phyloP scores from a whole-genome alignment of 1,284 basidiomycete species.

The Cryptococcus wingfieldii region DNA sequence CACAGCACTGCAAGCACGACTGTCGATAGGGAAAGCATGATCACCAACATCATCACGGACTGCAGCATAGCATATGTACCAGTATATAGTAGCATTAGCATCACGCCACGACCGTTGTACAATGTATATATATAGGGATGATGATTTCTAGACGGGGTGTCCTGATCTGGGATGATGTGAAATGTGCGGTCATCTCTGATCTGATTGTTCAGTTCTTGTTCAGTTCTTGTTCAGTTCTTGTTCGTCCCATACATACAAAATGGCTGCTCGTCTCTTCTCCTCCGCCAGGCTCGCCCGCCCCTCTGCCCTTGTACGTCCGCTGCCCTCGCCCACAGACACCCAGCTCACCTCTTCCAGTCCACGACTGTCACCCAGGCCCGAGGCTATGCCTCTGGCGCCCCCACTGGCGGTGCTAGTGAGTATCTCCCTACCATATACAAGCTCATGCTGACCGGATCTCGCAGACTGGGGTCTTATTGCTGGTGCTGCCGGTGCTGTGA shows the following conservation, averaged over 20 bases:
- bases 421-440: not conserved
- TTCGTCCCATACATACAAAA: slow-evolving; percentile 1
- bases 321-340: not conserved
- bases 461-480: slow-evolving; percentile 34
- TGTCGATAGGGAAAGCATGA: slow-evolving; percentile 1
- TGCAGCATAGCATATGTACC: too few relatives aligned
- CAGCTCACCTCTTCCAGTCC: not conserved
- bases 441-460: not conserved
- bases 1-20: slow-evolving; percentile 7
- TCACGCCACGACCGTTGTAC: too few relatives aligned
- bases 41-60: too few relatives aligned
- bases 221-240: too few relatives aligned
- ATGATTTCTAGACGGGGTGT: too few relatives aligned
- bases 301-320: slow-evolving; percentile 8
- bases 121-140: too few relatives aligned
- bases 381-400: slow-evolving; percentile 26
- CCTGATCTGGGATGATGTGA: not conserved
- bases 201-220: too few relatives aligned
- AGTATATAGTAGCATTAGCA: too few relatives aligned
- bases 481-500: slow-evolving; percentile 35
- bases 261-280: slow-evolving; percentile 14
- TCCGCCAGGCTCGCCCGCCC: slow-evolving; percentile 12
- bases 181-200: too few relatives aligned
- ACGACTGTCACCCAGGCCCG: slow-evolving; percentile 2
- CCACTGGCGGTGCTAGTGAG: slow-evolving; percentile 25